These are phyloP conservation scores for Venturia nashicola DNA, from an alignment of 2,329 filamentous ascomycete species.

Conservation along the genomic window DNA sequence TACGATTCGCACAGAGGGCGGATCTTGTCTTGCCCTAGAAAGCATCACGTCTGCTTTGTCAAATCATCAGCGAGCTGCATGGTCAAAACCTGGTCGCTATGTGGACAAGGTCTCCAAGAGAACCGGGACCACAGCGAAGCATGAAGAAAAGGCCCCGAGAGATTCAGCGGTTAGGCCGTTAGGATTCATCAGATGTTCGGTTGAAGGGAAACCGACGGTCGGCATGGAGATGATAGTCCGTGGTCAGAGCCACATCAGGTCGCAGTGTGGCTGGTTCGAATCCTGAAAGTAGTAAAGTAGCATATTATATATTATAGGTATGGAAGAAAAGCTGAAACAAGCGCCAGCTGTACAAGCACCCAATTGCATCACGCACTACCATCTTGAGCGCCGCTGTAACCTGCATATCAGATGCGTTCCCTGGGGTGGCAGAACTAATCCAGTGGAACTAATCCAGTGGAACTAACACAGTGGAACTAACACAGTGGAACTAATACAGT, in stretches of 20 bases:
- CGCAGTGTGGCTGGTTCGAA: not conserved
- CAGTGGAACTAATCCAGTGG: no score
- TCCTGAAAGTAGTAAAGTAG: no score
- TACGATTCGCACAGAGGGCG: not conserved
- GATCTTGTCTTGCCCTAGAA: not conserved
- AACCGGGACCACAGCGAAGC: not conserved
- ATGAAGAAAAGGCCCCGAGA: not conserved
- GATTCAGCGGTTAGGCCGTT: not conserved
- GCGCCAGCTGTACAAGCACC: not conserved
- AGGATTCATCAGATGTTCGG: not conserved
- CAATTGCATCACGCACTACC: no score
- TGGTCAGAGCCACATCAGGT: not conserved
- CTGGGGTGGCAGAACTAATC: no score
- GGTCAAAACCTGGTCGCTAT: not conserved
- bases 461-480: no score
- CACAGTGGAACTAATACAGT: no score
- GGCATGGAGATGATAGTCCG: not conserved
- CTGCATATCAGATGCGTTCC: no score
- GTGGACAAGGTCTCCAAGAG: not conserved
- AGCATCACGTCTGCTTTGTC: not conserved
- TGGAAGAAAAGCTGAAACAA: conserved; percentile 5
- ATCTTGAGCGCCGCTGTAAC: no score
- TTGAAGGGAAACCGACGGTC: not conserved
- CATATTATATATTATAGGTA: no score
- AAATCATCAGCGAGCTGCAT: not conserved